These are phyloP conservation scores for Excoecaria cochinchinensis DNA, from an alignment of 345 rosid species.

Conservation along the genomic window DNA sequence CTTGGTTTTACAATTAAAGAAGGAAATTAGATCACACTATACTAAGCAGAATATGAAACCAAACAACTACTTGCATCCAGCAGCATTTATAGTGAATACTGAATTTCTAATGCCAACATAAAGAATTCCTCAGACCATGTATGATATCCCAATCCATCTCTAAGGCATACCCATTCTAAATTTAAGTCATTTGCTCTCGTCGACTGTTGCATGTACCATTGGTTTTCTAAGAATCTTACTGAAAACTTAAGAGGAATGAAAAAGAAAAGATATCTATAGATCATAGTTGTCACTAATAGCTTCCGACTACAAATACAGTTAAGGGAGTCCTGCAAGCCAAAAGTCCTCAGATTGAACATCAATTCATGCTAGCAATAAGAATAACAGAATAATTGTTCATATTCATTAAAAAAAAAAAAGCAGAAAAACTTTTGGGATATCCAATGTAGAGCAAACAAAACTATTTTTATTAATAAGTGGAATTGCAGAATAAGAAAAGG, in stretches of 20 bases:
- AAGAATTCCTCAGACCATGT: not conserved
- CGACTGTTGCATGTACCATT: not conserved
- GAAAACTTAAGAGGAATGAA: not conserved
- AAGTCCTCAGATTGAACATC: constrained; percentile 1
- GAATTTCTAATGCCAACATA: not conserved
- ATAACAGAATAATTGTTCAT: not conserved
- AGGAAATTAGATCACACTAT: not conserved
- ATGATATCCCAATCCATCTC: not conserved
- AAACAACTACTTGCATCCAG: constrained; percentile 6
- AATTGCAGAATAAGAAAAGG: not conserved
- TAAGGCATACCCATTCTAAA: not conserved
- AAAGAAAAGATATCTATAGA: not conserved
- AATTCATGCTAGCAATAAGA: not conserved
- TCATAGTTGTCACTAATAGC: not conserved
- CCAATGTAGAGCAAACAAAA: not conserved
- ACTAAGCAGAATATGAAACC: not conserved
- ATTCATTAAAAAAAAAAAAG: not conserved
- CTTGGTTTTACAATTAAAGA: not conserved
- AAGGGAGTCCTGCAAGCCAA: not conserved
- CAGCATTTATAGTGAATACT: not conserved
- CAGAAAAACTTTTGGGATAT: not conserved
- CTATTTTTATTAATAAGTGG: not conserved
- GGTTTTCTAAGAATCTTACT: not conserved
- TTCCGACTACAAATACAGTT: not conserved
- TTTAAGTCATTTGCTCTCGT: not conserved